Conservation (phyloP, 2,329 filamentous ascomycete species). For the Penicillium sclerotigenum region DNA sequence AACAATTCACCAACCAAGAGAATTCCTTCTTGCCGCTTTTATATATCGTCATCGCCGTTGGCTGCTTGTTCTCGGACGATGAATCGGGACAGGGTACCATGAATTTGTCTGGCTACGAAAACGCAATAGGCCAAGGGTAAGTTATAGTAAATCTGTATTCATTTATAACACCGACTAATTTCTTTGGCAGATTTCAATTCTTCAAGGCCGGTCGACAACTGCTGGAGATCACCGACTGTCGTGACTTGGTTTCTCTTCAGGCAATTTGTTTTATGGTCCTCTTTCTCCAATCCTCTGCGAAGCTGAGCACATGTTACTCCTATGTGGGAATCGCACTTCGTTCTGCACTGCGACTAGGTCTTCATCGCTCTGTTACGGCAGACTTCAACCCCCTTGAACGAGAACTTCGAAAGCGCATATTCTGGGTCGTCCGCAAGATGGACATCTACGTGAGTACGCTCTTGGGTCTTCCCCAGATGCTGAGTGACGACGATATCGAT, state of each 20-base stretch:
- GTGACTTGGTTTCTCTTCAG: conserved; percentile 71
- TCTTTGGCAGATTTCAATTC: conserved; percentile 62
- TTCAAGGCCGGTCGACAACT: conserved; percentile 66
- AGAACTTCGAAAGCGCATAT: conserved; percentile 67
- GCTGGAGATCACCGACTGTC: conserved; percentile 61
- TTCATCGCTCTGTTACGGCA: conserved; percentile 69
- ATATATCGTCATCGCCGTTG: conserved; percentile 68
- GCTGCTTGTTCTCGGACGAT: conserved; percentile 67
- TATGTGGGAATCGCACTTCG: conserved; percentile 75
- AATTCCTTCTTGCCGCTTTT: conserved; percentile 67
- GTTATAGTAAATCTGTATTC: conserved; percentile 9
- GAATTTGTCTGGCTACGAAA: conserved; percentile 47
- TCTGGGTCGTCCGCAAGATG: conserved; percentile 51
- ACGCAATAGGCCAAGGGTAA: conserved; percentile 56
- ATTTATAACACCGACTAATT: not conserved
- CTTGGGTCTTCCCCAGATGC: conserved; percentile 48
- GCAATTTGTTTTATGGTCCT: conserved; percentile 75
- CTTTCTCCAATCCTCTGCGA: conserved; percentile 75
- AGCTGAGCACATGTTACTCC: conserved; percentile 74
- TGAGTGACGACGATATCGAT: conserved; percentile 51
- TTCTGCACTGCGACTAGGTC: conserved; percentile 71
- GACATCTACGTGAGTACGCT: conserved; percentile 52
- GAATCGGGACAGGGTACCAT: conserved; percentile 45
- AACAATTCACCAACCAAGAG: conserved; percentile 62
- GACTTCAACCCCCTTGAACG: conserved; percentile 68